Conservation (phyloP, 768 basidiomycete genomes). For the Lyophyllum shimeji region DNA sequence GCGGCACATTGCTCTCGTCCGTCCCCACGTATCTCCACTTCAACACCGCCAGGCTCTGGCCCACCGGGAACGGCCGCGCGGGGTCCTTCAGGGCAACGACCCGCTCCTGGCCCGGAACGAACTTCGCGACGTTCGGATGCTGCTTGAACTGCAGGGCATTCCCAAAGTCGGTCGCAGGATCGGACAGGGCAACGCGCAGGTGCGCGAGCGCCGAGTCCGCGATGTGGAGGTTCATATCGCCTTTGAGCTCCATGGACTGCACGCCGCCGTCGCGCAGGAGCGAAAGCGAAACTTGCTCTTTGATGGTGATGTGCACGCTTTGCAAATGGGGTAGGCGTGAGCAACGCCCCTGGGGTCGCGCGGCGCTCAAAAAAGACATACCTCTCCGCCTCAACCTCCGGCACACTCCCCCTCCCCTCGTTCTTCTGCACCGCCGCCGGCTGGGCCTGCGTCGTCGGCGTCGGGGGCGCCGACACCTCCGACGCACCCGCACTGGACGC, state of each 20-base stretch:
- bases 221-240: constrained; percentile 91
- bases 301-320: constrained; percentile 87
- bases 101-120: constrained; percentile 60
- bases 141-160: constrained; percentile 91
- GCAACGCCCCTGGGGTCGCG: no score
- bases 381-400: constrained; percentile 78
- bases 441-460: constrained; percentile 44
- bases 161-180: constrained; percentile 56
- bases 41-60: constrained; percentile 82
- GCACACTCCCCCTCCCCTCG: constrained; percentile 61
- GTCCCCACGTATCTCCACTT: constrained; percentile 91
- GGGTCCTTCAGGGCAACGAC: constrained; percentile 84
- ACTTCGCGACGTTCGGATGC: constrained; percentile 92
- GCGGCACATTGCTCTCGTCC: constrained; percentile 88
- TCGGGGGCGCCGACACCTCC: constrained; percentile 49
- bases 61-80: constrained; percentile 81
- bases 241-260: constrained; percentile 87
- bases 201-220: constrained; percentile 72
- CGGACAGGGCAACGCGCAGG: constrained; percentile 64
- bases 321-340: no score
- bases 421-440: constrained; percentile 41
- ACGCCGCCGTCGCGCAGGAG: constrained; percentile 91
- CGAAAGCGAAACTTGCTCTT: constrained; percentile 78
- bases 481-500: constrained; percentile 38
- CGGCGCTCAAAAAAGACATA: constrained; percentile 28